Evolutionary conservation across 208 protist species (phyloP).

Genomic region (Strigomonas oncopelti): DNA sequence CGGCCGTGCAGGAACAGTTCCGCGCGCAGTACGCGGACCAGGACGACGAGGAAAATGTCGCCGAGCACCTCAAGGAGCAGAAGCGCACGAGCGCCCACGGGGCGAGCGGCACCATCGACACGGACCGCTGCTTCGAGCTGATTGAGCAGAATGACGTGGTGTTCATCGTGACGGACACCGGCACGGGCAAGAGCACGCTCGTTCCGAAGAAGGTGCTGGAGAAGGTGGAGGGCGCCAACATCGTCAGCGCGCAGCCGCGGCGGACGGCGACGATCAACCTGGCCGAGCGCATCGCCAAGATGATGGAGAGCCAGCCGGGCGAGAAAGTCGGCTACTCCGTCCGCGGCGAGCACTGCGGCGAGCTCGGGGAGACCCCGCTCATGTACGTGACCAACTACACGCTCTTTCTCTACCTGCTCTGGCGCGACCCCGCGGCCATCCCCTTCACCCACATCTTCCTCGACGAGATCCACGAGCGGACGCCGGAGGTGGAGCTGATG

Average conservation of each 20-base stretch:
- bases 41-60: conserved; percentile 27
- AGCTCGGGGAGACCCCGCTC: conserved; percentile 63
- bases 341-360: conserved; percentile 70
- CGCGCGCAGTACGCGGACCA: conserved; percentile 58
- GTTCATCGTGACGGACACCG: conserved; percentile 85
- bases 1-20: conserved; percentile 37
- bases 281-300: conserved; percentile 54
- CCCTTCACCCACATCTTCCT: conserved; percentile 88
- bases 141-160: conserved; percentile 77
- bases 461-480: conserved; percentile 94
- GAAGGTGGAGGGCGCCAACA: conserved; percentile 22
- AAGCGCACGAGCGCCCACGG: conserved; percentile 19
- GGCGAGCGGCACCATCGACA: conserved; percentile 54
- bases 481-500: conserved; percentile 90
- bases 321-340: conserved; percentile 75
- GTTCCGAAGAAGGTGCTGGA: conserved; percentile 78
- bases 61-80: conserved; percentile 38
- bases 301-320: conserved; percentile 46
- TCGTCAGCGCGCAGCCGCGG: conserved; percentile 77
- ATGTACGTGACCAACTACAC: conserved; percentile 89
- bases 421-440: conserved; percentile 43
- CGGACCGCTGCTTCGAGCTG: conserved; percentile 41
- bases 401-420: conserved; percentile 77
- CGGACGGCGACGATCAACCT: conserved; percentile 81
- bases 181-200: conserved; percentile 84